Evolutionary conservation across 768 basidiomycete genomes (phyloP), one percentile per base, ranked within the genome.

Genomic region (Neoboletus brunneissimus): DNA sequence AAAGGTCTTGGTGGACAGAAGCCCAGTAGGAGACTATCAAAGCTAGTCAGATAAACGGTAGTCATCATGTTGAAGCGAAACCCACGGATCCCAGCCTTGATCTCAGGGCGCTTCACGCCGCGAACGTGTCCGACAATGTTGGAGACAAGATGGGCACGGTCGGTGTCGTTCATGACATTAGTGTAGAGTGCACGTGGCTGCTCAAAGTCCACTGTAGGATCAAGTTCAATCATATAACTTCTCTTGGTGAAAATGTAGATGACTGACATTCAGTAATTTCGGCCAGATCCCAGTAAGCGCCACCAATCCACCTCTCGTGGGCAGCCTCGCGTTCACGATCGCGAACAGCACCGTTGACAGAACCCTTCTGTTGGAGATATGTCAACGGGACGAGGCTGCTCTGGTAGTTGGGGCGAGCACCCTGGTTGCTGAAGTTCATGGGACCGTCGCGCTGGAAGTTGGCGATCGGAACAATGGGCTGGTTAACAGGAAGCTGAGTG

Each of bases 361-460:
- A 78, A 44, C 75, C 80, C 65, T 77, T 76, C 53, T 74, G 73
- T 31, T 66, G 74, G 56, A 75, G 70, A 78, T 88, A 93, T n/a
- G 73, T 70, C 55, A 97, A 81, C 9, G 91, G 88, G 45, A 79
- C 73, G 68, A 94, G 82, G 48, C 80, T 81, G 74, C 87, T 89
- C 76, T 87, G 83, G 79, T 96, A 97, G 79, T 91, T 93, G 58
- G 95, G 92, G 23, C 91, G 82, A 56, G 77, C 70, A 59, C 92
- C 94, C 74, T 96, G 94, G 67, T 86, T 91, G 67, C 85, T 73
- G 74, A 85, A 83, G 1, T 84, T 76, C 73, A 76, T 79, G 9
- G 73, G 54, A 22, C 94, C 95, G 64, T 90, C 94, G 43, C 94
- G 89, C 75, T 96, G 93, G 89, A 95, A 96, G 83, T 96, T 94